Percentiles rank a stretch among this genome's conserved stretches.
phyloP scores from a whole-genome alignment of 345 rosid species.

The Gossypium thurberi region DNA sequence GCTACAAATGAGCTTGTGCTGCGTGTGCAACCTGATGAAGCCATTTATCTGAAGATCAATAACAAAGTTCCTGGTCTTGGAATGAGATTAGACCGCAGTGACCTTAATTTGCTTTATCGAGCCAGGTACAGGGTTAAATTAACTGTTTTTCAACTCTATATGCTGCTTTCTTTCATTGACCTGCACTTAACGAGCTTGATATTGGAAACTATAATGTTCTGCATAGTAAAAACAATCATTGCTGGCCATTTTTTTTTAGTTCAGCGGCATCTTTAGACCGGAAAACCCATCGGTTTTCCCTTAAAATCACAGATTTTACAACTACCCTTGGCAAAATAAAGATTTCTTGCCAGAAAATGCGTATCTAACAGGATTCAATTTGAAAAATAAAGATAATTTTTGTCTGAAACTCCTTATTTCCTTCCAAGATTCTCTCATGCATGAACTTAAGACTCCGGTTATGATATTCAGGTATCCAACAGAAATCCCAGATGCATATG shows the following conservation, averaged over 20 bases:
- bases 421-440: not conserved
- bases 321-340: not conserved
- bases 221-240: not conserved
- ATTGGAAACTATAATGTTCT: not conserved
- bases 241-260: not conserved
- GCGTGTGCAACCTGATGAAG: conserved; percentile 93
- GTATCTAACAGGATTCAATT: not conserved
- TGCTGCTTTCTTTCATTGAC: not conserved
- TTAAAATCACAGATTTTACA: not conserved
- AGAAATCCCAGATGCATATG: conserved; percentile 89
- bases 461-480: conserved; percentile 44
- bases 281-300: not conserved
- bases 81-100: conserved; percentile 87
- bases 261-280: not conserved
- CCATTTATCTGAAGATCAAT: conserved; percentile 88
- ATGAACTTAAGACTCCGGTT: not conserved
- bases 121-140: conserved; percentile 39
- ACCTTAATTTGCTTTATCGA: conserved; percentile 68
- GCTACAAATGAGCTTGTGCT: conserved; percentile 87
- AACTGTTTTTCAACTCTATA: not conserved
- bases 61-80: conserved; percentile 95
- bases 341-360: not conserved
- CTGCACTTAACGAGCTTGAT: not conserved
- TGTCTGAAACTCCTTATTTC: not conserved
- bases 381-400: not conserved